Base-by-base conservation (phyloP, 2,329 filamentous ascomycete species). In the Corinectria fuckeliana region DNA sequence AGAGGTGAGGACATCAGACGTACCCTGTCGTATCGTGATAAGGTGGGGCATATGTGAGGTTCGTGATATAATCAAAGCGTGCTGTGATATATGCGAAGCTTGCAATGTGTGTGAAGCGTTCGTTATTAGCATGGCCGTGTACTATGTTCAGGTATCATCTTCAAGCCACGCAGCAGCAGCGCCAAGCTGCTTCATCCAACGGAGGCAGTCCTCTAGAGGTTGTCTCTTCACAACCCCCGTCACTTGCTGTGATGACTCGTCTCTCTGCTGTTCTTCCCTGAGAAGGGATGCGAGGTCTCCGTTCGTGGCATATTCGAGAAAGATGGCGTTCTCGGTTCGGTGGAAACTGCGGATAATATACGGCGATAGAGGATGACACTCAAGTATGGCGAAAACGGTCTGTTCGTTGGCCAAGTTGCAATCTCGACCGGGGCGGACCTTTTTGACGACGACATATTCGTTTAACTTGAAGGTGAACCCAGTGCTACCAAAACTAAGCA, bases 131-230 rank as follows among this genome's bases (percentile, higher is more conserved):
- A n/a, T n/a, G n/a, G n/a, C n/a, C n/a, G n/a, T n/a, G n/a, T n/a
- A n/a, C n/a, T n/a, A n/a, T n/a, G n/a, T n/a, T n/a, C n/a, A n/a
- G n/a, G n/a, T n/a, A n/a, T n/a, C n/a, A n/a, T n/a, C 14, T 28
- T 61, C 58, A n/a, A 63, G 50, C 61, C 50, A 63, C 20, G 50
- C 50, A 7, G 54, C 50, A 16, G 61, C 57, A 18, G 61, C 26
- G 25, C 50, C 30, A 26, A 63, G 34, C 54, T 63, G 61, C 28
- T 56, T 49, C 50, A 58, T 58, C 57, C 57, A 63, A 11, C 34
- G 13, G 9, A 56, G 10, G 38, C 54, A 61, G 18, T 45, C 25
- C 41, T 50, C 32, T 13, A 10, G 28, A n/a, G 41, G 7, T 34
- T 56, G 54, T 23, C 45, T 32, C 28, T 45, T 58, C 16, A 34